Evolutionary conservation across 2,329 filamentous ascomycete species (phyloP), one percentile per base, ranked within the genome.

Genomic region (Balansia obtecta): DNA sequence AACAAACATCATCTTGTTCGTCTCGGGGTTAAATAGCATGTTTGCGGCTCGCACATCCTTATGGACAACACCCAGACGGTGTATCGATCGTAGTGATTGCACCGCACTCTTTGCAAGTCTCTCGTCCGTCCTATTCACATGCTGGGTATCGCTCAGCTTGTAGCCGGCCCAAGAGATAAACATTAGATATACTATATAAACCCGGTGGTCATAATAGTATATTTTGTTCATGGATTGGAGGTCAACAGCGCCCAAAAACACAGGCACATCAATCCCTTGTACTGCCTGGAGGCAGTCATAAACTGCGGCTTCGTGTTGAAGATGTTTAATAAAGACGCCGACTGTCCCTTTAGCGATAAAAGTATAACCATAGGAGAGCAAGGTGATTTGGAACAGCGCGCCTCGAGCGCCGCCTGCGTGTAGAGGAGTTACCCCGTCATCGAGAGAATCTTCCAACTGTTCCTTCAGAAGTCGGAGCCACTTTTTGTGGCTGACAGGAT

Each of bases 301-400:
- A 1, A 71, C 58, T 1, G 39, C 44, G 4, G 59, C 61, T 55
- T 72, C 64, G 41, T 68, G 58, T 52, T 65, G 38, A 8, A 71
- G 64, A 51, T 67, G 59, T 6, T 42, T 15, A 30, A 65, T 53
- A 18, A 68, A 68, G 20, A 52, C 60, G 22, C 15, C 32, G 2
- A 67, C 59, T 1, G 63, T 71, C 22, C 65, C 65, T 55, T 75
- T 75, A 48, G 62, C 58, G 22, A 68, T 59, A 46, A 75, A 67
- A 2, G 65, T 70, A 58, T 74, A 74, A 52, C 69, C 64, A 53
- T 73, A 65, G 2, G 52, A 57, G 30, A 65, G 54, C 40, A 74
- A 60, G 12, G 65, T 68, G 4, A 74, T 56, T 48, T 62, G 58
- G 54, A 75, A 74, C 8, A 73, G 55, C 4, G 64, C 67, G 15